Base-by-base conservation (phyloP, 495 filamentous ascomycete species). In the Tuber calosporum region DNA sequence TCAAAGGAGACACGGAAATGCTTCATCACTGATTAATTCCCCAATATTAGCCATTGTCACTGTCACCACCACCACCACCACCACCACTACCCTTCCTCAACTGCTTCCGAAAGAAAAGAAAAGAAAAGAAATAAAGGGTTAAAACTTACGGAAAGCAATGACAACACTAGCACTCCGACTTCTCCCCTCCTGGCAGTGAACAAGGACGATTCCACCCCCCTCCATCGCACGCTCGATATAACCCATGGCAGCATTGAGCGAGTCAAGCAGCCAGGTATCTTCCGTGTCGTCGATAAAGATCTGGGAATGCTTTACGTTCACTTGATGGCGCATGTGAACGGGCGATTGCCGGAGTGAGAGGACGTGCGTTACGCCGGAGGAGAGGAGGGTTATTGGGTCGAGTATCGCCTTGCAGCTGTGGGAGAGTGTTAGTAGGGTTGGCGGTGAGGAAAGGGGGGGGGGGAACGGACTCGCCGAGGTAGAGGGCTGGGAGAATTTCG, bases 251-350 rank as follows among this genome's bases (percentile, higher is more conserved):
- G 74, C 71, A 13, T 78, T 78, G n/a, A 78, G 68, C 1, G 74
- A 75, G 71, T 78, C 76, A 17, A 78, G 42, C 20, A 78, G 67
- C 76, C 76, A 78, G 30, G 76, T 75, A 30, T 78, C 76, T 37
- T 78, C 76, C 1, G 76, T 73, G 37, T 78, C 76, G 43, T 78
- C 76, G 20, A 78, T 78, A 26, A 77, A 78, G 11, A 78, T 78
- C 40, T 78, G 76, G n/a, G 74, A 68, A 71, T 78, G 76, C 7
- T 75, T 78, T 40, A 78, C 76, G 38, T 75, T 75, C 37, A 78
- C 76, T 38, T 73, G 45, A 41, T 75, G 77, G 53, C 75, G 68
- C 67, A 78, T 78, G 30, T 78, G 71, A n/a, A 77, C 75, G n/a
- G 76, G 76, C 19, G 70, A 77, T 26, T 77, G 53, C 11, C 76